phyloP scores from a whole-genome alignment of 208 protist genomes.

The Leishmania braziliensis region DNA sequence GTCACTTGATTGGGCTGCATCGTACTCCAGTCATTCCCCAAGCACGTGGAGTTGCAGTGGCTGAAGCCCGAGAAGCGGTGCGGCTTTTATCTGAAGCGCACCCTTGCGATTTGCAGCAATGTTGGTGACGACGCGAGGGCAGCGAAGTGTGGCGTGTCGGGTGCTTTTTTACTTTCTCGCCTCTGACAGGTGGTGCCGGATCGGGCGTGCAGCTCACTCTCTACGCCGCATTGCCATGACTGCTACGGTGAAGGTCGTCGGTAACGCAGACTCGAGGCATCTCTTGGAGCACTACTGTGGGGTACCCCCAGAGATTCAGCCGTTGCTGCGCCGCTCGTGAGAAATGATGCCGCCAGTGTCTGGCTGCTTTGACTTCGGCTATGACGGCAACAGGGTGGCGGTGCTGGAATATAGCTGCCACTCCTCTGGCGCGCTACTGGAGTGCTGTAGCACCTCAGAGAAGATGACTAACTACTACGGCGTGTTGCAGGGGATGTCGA shows the following conservation, averaged over 20 bases:
- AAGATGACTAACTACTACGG: slow-evolving; percentile 78
- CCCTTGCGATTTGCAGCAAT: slow-evolving; percentile 34
- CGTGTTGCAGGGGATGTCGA: slow-evolving; percentile 58
- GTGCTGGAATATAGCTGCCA: slow-evolving; percentile 89
- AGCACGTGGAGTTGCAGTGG: slow-evolving; percentile 60
- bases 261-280: slow-evolving; percentile 47
- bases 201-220: slow-evolving; percentile 58
- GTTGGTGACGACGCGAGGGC: slow-evolving; percentile 38
- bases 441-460: slow-evolving; percentile 85
- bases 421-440: slow-evolving; percentile 69
- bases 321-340: slow-evolving; percentile 57
- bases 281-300: slow-evolving; percentile 80
- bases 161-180: slow-evolving; percentile 79
- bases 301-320: slow-evolving; percentile 67
- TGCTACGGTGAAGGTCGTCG: slow-evolving; percentile 59
- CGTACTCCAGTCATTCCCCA: slow-evolving; percentile 42
- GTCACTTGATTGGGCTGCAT: slow-evolving; percentile 49
- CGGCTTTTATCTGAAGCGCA: slow-evolving; percentile 68
- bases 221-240: slow-evolving; percentile 74
- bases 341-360: slow-evolving; percentile 57
- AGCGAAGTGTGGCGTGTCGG: slow-evolving; percentile 46
- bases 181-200: slow-evolving; percentile 77
- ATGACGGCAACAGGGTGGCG: slow-evolving; percentile 62
- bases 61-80: slow-evolving; percentile 42
- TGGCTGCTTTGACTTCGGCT: slow-evolving; percentile 85